Base-by-base conservation (phyloP, 495 filamentous ascomycete species). In the Oleoguttula mirabilis region DNA sequence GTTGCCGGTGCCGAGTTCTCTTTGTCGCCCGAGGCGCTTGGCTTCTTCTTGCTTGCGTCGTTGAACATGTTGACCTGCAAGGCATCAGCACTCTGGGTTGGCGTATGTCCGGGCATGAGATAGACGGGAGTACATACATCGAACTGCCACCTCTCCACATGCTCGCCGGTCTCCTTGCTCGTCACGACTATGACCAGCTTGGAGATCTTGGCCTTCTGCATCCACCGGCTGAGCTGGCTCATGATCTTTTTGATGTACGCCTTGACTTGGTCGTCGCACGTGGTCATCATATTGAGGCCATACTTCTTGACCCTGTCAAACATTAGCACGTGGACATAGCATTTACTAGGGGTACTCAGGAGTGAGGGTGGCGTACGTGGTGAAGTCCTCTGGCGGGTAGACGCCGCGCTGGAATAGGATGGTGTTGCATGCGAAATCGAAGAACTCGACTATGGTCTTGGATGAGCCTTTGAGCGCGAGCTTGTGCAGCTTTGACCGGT, bases 291-390 rank as follows among this genome's bases (percentile, higher is more conserved):
- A 56, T 93, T 96, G 51, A 98, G 77, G 54, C 92, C 92, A 77
- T 98, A 98, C 69, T 98, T 98, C 65, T 96, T 96, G 54, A 98
- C 86, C 17, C n/a, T n/a, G n/a, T n/a, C n/a, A n/a, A n/a, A 79
- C 82, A 39, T 6, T 21, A 4, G 34, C 28, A 22, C 20, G 0
- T 14, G 52, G 27, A 50, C 41, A 48, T 25, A 22, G 22, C n/a
- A 5, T 38, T n/a, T n/a, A n/a, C 21, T 28, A 25, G 20, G 6
- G 11, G 14, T 41, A 10, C 14, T 24, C 30, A 24, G 28, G 2
- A 20, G 67, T 79, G 58, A 62, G 86, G 81, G n/a, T n/a, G n/a
- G n/a, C n/a, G n/a, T n/a, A n/a, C n/a, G 88, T 79, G 48, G 82
- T 87, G 59, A 98, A 98, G 66, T 98, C 90, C 55, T 98, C 90